These are phyloP conservation scores for Ophiostoma sp. DNA, from an alignment of 2,329 filamentous ascomycete genomes.

Conservation along the genomic window DNA sequence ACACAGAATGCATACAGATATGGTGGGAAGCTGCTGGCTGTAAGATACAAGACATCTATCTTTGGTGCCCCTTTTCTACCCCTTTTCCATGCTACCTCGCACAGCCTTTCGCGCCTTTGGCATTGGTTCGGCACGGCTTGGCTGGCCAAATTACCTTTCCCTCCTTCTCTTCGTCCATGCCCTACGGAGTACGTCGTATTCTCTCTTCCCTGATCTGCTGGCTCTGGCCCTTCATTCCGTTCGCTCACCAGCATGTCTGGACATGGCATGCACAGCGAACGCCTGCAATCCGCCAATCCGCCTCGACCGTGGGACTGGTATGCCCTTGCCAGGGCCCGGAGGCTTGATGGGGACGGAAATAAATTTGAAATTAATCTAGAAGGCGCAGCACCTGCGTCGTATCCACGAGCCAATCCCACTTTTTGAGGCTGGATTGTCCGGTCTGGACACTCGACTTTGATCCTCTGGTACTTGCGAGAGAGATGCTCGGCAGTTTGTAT, in stretches of 20 bases:
- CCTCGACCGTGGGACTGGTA: background rate
- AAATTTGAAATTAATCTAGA: slow-evolving; percentile 15
- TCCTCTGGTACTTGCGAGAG: too few species aligned
- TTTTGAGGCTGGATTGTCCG: slow-evolving; percentile 5
- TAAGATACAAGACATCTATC: too few species aligned
- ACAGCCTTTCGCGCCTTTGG: background rate
- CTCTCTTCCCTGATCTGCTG: too few species aligned
- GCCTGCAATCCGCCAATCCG: background rate
- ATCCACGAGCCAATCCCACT: background rate
- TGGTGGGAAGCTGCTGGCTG: too few species aligned
- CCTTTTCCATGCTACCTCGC: background rate
- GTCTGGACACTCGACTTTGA: background rate
- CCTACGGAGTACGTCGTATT: background rate
- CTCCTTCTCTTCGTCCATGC: background rate
- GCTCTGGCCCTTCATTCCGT: too few species aligned
- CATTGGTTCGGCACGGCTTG: background rate
- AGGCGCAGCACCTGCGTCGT: slow-evolving; percentile 13
- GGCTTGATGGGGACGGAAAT: background rate
- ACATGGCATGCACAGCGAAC: background rate
- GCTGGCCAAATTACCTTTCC: background rate
- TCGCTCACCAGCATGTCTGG: background rate
- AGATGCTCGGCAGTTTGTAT: too few species aligned
- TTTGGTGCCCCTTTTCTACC: background rate
- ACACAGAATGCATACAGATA: too few species aligned
- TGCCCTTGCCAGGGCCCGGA: background rate